Evolutionary conservation across 495 filamentous ascomycete species (phyloP), one percentile per base, ranked within the genome.

Genomic region (Neurospora sp.): DNA sequence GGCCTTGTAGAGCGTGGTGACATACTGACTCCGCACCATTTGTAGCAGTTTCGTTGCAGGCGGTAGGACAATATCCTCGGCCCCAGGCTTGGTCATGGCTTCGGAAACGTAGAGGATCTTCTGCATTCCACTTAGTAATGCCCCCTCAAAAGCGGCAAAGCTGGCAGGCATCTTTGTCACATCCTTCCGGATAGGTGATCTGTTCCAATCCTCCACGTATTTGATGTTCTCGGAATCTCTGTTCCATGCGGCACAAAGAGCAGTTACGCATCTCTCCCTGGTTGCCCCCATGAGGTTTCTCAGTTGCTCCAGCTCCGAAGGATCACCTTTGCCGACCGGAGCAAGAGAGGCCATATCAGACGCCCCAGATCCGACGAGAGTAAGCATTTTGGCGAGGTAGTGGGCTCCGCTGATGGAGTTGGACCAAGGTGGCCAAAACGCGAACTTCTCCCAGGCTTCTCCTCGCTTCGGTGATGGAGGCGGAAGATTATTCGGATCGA

Each of bases 391-490:
- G 45, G 89, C 86, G 14, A 99, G 87, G 76, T 97, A 97, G 79
- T 96, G 88, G 8, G 94, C 90, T 9, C 91, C 94, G 74, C 94
- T 93, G 18, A 99, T 81, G 0, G 94, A 94, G 77, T 97, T 98
- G 6, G 94, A 91, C 76, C 91, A 91, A 0, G 96, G 96, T 2
- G 96, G 94, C 93, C 96, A 97, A 82, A 99, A 99, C 1, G 96
- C 95, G 82, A 91, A 98, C 65, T 92, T 94, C 81, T 98, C 96
- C 92, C 94, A 94, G 6, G 91, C 75, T 77, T 97, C 93, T 40
- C 93, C 94, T 41, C 85, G 85, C 74, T 84, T 90, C 2, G 93
- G 92, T 1, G 90, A 92, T 1, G 90, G 88, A n/a, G 93, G 91
- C 7, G 93, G 93, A 3, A 90, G 82, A 71, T 93, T 93, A 74